Percentiles rank a stretch among this genome's conserved stretches.
These are phyloP conservation scores for Castanopsis chinensis DNA, from an alignment of 306 rosid species.

Conservation along the genomic window DNA sequence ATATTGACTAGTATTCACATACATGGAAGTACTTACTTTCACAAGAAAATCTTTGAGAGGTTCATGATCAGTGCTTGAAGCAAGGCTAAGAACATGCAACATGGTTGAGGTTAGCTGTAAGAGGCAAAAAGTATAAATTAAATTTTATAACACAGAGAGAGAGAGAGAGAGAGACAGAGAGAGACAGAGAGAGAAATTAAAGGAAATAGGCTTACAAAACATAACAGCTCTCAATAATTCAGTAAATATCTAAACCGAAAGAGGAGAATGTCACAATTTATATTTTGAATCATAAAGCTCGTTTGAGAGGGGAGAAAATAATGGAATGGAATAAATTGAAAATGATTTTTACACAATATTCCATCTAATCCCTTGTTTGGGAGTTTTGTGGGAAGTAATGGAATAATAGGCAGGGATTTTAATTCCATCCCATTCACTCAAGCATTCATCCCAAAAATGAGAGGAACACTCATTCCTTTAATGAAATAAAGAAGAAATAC, in stretches of 20 bases:
- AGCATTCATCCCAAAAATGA: no score
- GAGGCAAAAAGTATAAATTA: neutral
- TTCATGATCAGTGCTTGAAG: slow-evolving; percentile 55
- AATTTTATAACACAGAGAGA: slow-evolving; percentile 5
- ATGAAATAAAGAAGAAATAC: no score
- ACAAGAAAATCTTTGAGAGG: slow-evolving; percentile 70
- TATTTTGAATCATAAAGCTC: slow-evolving; percentile 8
- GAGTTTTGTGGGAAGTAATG: no score
- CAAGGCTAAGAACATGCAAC: slow-evolving; percentile 74
- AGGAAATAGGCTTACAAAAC: neutral
- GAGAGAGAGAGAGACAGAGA: neutral
- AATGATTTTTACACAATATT: no score
- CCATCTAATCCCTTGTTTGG: no score
- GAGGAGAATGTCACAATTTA: neutral
- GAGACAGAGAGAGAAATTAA: slow-evolving; percentile 4
- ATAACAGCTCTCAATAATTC: slow-evolving; percentile 13
- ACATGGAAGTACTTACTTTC: slow-evolving; percentile 48
- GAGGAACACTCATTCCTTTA: no score
- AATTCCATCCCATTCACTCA: no score
- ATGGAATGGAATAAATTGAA: no score
- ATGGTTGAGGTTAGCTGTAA: slow-evolving; percentile 82
- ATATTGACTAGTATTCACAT: neutral
- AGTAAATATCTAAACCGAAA: slow-evolving; percentile 5
- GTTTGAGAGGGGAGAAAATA: neutral
- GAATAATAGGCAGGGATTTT: no score